Evolutionary conservation across 139 green algal species (phyloP).

Genomic region (Tetradesmus obliquus): DNA sequence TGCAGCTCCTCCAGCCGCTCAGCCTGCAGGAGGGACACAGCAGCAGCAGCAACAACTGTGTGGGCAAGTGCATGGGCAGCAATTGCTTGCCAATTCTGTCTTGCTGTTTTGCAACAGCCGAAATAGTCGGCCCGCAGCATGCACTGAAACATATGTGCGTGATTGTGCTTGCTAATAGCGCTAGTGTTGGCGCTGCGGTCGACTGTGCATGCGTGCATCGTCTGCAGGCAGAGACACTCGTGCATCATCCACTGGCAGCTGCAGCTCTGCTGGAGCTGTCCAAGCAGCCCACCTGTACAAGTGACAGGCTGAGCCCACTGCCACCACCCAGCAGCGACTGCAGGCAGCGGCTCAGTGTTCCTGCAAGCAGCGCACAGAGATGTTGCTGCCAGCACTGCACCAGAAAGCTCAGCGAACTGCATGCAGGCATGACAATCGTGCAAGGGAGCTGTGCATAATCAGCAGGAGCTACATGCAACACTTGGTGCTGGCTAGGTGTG

Average conservation of each 20-base stretch:
- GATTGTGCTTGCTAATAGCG: not conserved
- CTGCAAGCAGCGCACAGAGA: not conserved
- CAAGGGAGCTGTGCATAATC: not conserved
- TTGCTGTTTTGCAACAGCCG: not conserved
- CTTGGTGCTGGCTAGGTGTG: not conserved
- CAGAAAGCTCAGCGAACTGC: not conserved
- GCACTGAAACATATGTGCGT: not conserved
- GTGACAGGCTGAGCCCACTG: not conserved
- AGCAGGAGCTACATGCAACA: not conserved
- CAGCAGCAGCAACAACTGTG: not conserved
- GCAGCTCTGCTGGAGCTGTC: not conserved
- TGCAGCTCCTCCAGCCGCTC: conserved; percentile 57
- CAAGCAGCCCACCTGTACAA: conserved; percentile 18
- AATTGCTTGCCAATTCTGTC: not conserved
- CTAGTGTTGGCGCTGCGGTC: no score
- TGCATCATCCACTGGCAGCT: not conserved
- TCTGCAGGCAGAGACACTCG: not conserved
- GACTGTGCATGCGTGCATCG: no score
- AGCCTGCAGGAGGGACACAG: conserved; percentile 26
- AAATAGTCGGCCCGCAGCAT: not conserved
- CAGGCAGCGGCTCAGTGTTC: conserved; percentile 1
- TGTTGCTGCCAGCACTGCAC: not conserved
- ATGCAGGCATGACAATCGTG: not conserved
- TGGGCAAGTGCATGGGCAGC: not conserved
- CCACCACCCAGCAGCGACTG: conserved; percentile 11